A percentile compares a stretch with the other conserved stretches of the same genome.
Evolutionary conservation across 2,329 filamentous ascomycete genomes (phyloP).

Genomic region (Cladosporium cucumerinum): DNA sequence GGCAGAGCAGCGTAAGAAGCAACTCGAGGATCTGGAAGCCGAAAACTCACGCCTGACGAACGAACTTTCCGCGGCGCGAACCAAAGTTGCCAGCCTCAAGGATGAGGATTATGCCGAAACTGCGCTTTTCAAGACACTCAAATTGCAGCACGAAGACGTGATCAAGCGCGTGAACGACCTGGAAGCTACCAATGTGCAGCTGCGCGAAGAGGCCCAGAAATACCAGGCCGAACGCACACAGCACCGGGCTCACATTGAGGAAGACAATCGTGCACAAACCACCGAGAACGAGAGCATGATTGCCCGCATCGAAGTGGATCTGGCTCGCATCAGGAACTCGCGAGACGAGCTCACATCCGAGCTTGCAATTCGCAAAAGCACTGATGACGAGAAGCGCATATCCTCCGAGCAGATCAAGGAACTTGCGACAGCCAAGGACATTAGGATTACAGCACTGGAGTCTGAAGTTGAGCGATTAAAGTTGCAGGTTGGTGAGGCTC

Average conservation of each 20-base stretch:
- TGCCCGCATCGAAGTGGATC: conserved; percentile 74
- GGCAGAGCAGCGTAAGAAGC: conserved; percentile 80
- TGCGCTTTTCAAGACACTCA: conserved; percentile 89
- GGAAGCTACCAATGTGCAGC: conserved; percentile 79
- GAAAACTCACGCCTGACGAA: conserved; percentile 74
- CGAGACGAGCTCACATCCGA: conserved; percentile 86
- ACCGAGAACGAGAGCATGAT: conserved; percentile 80
- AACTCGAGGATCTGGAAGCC: conserved; percentile 72
- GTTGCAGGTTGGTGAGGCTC: conserved; percentile 50
- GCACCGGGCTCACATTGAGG: conserved; percentile 76
- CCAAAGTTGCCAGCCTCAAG: conserved; percentile 66
- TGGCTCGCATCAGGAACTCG: conserved; percentile 77
- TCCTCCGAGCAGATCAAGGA: conserved; percentile 75
- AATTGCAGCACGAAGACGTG: conserved; percentile 85
- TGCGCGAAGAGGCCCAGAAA: conserved; percentile 82
- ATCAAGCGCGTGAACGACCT: conserved; percentile 89
- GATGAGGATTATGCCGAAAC: conserved; percentile 94
- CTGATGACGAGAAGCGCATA: conserved; percentile 70
- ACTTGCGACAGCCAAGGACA: conserved; percentile 72
- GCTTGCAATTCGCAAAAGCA: conserved; percentile 71
- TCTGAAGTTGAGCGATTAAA: conserved; percentile 72
- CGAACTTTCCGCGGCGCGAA: conserved; percentile 71
- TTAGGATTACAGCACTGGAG: conserved; percentile 77
- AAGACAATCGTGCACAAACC: conserved; percentile 69
- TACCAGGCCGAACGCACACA: conserved; percentile 78